Percentiles rank a stretch among this genome's conserved stretches.
Evolutionary conservation across 1,284 basidiomycete genomes (phyloP).

Genomic region (Tetrapyrgos nigripes): DNA sequence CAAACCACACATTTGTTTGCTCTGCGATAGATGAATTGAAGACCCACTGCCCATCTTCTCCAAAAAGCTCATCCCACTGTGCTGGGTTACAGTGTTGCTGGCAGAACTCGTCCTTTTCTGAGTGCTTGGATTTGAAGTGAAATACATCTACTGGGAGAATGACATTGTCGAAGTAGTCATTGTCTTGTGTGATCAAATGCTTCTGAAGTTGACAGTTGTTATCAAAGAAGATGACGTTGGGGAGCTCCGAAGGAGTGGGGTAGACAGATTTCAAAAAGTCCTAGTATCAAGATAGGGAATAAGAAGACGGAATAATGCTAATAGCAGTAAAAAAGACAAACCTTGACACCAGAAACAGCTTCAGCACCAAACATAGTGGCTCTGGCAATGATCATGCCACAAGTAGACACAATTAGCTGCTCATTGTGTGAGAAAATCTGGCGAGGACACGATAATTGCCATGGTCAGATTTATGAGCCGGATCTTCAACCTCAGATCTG

Average conservation of each 20-base stretch:
- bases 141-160: conserved; percentile 48
- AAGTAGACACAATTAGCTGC: conserved; percentile 26
- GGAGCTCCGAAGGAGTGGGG: background rate
- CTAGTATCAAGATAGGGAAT: background rate
- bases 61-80: conserved; percentile 41
- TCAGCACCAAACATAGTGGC: conserved; percentile 27
- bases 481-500: no score
- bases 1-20: conserved; percentile 41
- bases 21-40: conserved; percentile 38
- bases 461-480: no score
- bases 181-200: conserved; percentile 22
- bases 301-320: no score
- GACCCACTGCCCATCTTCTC: conserved; percentile 33
- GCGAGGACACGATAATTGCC: no score
- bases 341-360: conserved; percentile 14
- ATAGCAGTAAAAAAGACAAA: no score
- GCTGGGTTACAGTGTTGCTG: conserved; percentile 45
- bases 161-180: conserved; percentile 31
- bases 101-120: conserved; percentile 35
- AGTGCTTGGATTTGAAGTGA: conserved; percentile 49
- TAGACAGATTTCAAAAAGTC: conserved; percentile 6
- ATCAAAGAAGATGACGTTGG: no score
- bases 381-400: conserved; percentile 27
- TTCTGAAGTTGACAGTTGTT: conserved; percentile 37
- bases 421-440: conserved; percentile 30